Evolutionary conservation across 345 rosid species (phyloP).

Genomic region (Brassica juncea): DNA sequence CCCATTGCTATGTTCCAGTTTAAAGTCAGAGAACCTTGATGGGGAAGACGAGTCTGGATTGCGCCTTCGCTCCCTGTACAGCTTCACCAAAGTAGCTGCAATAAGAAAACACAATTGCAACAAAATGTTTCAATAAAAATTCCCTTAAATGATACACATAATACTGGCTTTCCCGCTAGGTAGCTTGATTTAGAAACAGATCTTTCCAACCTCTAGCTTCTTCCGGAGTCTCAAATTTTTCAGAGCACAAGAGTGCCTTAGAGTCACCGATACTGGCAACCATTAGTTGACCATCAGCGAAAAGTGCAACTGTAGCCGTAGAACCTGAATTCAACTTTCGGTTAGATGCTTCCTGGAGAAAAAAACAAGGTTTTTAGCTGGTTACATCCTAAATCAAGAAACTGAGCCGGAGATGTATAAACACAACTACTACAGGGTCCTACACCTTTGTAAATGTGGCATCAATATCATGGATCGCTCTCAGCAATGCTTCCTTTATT

Average conservation of each 20-base stretch:
- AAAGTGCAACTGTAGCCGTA: conserved; percentile 72
- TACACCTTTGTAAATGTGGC: conserved; percentile 76
- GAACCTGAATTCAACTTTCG: conserved; percentile 69
- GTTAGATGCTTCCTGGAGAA: conserved; percentile 63
- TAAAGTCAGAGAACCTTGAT: conserved; percentile 47
- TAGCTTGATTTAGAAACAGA: conserved; percentile 12
- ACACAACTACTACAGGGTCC: not conserved
- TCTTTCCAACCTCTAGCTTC: conserved; percentile 75
- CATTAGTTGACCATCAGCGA: conserved; percentile 79
- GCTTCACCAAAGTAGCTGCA: conserved; percentile 72
- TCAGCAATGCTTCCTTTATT: conserved; percentile 79
- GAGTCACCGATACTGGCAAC: conserved; percentile 94
- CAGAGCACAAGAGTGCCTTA: conserved; percentile 88
- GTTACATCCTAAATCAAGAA: not conserved
- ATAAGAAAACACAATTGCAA: conserved; percentile 29
- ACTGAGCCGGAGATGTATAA: not conserved
- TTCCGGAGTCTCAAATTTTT: conserved; percentile 71
- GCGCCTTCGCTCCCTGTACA: conserved; percentile 69
- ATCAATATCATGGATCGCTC: conserved; percentile 90
- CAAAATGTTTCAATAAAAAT: conserved; percentile 2
- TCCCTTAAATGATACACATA: not conserved
- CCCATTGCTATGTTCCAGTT: conserved; percentile 51
- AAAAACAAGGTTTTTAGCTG: not conserved
- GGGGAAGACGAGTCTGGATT: conserved; percentile 53
- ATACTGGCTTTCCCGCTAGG: not conserved